Evolutionary conservation across 2,329 filamentous ascomycete species (phyloP), one percentile per base, ranked within the genome.

Genomic region (Aspergillus melleus): DNA sequence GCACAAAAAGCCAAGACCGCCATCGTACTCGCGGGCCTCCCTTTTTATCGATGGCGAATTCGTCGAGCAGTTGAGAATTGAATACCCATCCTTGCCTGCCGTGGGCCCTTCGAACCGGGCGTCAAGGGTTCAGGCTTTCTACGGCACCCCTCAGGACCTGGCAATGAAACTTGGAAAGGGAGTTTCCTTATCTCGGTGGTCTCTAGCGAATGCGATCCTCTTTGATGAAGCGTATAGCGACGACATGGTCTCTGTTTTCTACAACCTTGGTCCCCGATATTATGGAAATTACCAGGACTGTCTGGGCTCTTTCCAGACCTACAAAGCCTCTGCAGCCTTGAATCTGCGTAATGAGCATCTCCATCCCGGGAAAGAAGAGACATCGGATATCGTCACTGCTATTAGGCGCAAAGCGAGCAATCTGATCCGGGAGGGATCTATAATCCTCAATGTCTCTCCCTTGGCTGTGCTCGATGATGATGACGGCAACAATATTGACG

Each of bases 261-360:
- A 90, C 72, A 90, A 93, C 53, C 87, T 99, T 19, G 94, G 95
- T 0, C 90, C 92, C 24, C 87, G 92, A 52, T 99, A 99, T 68
- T 89, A 92, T 70, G 95, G 95, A 16, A 99, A 99, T 72, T 96
- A 96, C 68, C 95, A 99, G 76, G 95, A 99, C 71, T 95, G 92
- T 67, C 83, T 99, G 14, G 95, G 96, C 5, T 94, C 92, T 1
- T 96, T 99, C 70, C 92, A 98, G 72, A 99, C 96, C 0, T 99
- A 99, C 72, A 88, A 90, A 68, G 94, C 95, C 6, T 98, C 95
- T 1, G 94, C 95, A 8, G 88, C 91, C 56, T 80, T 99, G 44
- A 95, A 96, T 60, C 83, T 97, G 55, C 89, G 94, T 50, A 98
- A 98, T 68, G 95, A 99, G 71, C 86, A 92, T 54, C 83, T 96